Percentiles rank a stretch among this genome's conserved stretches.
phyloP scores from a whole-genome alignment of 1,284 basidiomycete genomes.

The Trichosporon faecale region DNA sequence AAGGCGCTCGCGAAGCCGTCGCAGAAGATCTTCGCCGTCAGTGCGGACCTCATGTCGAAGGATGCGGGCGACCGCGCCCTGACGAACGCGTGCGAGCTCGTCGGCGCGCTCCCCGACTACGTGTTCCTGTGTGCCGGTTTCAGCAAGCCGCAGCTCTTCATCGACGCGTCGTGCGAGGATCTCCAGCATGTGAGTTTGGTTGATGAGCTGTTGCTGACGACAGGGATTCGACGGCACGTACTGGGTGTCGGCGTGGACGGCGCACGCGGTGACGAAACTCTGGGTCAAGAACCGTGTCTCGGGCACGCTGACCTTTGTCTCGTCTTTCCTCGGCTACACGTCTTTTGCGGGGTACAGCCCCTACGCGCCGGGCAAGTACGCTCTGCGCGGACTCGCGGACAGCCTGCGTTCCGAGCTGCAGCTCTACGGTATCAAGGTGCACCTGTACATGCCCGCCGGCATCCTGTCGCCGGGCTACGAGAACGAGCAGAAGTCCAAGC shows the following conservation, averaged over 20 bases:
- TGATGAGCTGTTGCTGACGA: conserved; percentile 11
- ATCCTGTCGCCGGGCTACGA: conserved; percentile 79
- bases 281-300: conserved; percentile 64
- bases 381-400: conserved; percentile 83
- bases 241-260: conserved; percentile 65
- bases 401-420: conserved; percentile 75
- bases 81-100: conserved; percentile 60
- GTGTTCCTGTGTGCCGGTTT: conserved; percentile 75
- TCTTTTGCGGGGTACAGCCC: conserved; percentile 77
- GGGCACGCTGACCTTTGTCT: conserved; percentile 74
- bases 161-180: conserved; percentile 64
- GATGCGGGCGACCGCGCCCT: conserved; percentile 61
- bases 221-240: conserved; percentile 55
- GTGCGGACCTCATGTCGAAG: conserved; percentile 61
- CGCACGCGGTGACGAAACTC: conserved; percentile 66
- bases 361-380: conserved; percentile 86
- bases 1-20: conserved; percentile 57
- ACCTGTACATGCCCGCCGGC: conserved; percentile 82
- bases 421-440: conserved; percentile 68
- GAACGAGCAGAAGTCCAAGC: conserved; percentile 78
- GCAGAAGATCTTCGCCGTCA: conserved; percentile 63
- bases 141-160: conserved; percentile 66
- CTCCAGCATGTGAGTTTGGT: conserved; percentile 57
- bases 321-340: conserved; percentile 77
- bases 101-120: conserved; percentile 64